Percentiles rank a stretch among this genome's conserved stretches.
Evolutionary conservation across 495 filamentous ascomycete genomes (phyloP).

Genomic region (Pyronema domesticum): DNA sequence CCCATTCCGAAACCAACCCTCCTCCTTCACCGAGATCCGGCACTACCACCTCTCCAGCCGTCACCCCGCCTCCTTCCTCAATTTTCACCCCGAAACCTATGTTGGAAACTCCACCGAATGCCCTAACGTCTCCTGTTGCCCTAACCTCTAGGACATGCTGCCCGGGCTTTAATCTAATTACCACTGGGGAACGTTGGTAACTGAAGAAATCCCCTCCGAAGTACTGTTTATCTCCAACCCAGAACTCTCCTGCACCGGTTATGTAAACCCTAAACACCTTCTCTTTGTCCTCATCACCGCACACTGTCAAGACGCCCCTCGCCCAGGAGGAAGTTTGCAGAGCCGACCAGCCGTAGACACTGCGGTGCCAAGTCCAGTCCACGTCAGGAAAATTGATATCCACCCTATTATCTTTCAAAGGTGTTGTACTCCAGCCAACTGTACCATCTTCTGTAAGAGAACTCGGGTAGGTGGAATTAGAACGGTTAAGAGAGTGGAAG

Average conservation of each 20-base stretch:
- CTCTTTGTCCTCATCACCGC: slow-evolving; percentile 2
- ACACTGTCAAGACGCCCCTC: slow-evolving; percentile 31
- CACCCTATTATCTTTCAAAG: slow-evolving; percentile 9
- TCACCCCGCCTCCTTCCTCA: slow-evolving; percentile 22
- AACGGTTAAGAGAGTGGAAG: neutral
- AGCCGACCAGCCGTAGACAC: slow-evolving; percentile 42
- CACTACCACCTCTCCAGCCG: slow-evolving; percentile 27
- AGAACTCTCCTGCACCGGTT: neutral
- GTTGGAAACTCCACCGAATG: slow-evolving; percentile 32
- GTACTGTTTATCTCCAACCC: neutral
- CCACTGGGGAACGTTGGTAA: slow-evolving; percentile 9
- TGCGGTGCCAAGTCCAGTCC: slow-evolving; percentile 35
- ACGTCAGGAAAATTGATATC: slow-evolving; percentile 32
- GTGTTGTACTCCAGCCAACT: neutral
- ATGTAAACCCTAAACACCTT: neutral
- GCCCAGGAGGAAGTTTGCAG: slow-evolving; percentile 44
- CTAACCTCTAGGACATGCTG: slow-evolving; percentile 35
- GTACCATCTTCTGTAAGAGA: neutral
- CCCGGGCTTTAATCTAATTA: slow-evolving; percentile 34
- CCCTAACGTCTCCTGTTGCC: slow-evolving; percentile 36
- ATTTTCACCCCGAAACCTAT: slow-evolving; percentile 26
- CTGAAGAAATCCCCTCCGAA: neutral
- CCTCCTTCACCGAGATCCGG: slow-evolving; percentile 33
- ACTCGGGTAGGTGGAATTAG: neutral
- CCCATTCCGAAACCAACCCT: slow-evolving; percentile 29